Evolutionary conservation across 78 protist genomes (phyloP).

Genomic region (Paulinella micropora): DNA sequence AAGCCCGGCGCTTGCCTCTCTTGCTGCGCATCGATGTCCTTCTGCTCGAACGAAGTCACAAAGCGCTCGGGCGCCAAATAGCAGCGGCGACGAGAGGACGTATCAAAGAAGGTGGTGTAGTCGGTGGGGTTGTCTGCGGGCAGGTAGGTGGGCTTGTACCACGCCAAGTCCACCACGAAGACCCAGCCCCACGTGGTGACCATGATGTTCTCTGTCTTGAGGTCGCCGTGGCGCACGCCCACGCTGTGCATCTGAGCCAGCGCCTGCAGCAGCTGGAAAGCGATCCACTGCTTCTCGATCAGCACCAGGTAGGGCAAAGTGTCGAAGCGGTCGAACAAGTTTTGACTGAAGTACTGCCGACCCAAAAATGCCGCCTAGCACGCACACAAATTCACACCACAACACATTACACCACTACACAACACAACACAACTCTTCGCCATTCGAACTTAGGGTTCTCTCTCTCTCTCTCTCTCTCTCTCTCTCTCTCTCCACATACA

Average conservation of each 20-base stretch:
- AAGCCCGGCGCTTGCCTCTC: no score
- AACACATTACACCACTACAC: no score
- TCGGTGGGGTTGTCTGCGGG: no score
- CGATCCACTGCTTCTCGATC: not conserved
- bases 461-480: no score
- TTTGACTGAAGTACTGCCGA: not conserved
- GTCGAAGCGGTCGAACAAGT: not conserved
- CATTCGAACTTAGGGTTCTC: no score
- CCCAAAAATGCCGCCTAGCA: no score
- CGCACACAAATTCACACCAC: no score
- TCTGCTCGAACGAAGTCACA: not conserved
- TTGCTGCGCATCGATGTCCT: not conserved
- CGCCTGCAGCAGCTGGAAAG: not conserved
- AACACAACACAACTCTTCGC: no score
- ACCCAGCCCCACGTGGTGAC: not conserved
- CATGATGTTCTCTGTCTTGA: not conserved
- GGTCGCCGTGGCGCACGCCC: not conserved
- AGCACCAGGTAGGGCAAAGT: not conserved
- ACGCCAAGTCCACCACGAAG: not conserved
- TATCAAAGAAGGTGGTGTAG: not conserved
- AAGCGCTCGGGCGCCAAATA: not conserved
- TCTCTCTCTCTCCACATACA: no score
- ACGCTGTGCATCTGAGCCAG: not conserved
- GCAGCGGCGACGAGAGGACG: no score
- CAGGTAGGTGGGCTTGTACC: not conserved